Conservation (phyloP, 2,329 filamentous ascomycete species). For the Clarireedia hainanense region DNA sequence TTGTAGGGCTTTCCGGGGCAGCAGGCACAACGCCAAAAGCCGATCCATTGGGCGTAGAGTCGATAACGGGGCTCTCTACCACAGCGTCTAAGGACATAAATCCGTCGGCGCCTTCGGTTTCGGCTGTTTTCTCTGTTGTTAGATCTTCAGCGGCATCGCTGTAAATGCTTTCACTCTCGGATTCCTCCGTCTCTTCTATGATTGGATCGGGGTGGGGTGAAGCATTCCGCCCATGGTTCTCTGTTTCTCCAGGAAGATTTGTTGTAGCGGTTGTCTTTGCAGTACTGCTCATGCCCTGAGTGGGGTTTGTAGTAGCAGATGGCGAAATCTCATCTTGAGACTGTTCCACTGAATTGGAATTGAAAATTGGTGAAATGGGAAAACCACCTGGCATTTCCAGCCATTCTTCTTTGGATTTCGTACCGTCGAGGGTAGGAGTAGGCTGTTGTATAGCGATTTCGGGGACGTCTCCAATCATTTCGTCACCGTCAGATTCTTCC, state of each 20-base stretch:
- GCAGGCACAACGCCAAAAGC: constrained; percentile 15
- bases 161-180: constrained; percentile 54
- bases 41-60: constrained; percentile 20
- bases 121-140: constrained; percentile 31
- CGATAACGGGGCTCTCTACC: constrained; percentile 46
- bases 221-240: constrained; percentile 22
- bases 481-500: constrained; percentile 2
- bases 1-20: constrained; percentile 24
- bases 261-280: constrained; percentile 14
- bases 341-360: constrained; percentile 16
- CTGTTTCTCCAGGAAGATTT: constrained; percentile 7
- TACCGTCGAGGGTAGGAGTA: constrained; percentile 36
- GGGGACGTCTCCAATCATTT: constrained; percentile 28
- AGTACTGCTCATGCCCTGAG: constrained; percentile 17
- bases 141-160: constrained; percentile 72
- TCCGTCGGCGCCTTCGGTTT: constrained; percentile 47
- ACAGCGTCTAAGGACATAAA: constrained; percentile 70
- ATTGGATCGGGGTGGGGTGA: constrained; percentile 27
- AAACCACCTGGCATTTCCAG: constrained; percentile 44
- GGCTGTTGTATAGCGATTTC: constrained; percentile 39
- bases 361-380: constrained; percentile 36
- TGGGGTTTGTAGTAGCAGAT: constrained; percentile 10
- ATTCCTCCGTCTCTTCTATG: constrained; percentile 31
- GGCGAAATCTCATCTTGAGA: constrained; percentile 6
- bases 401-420: constrained; percentile 28